Base-by-base conservation (phyloP, 192 early-diverging fungal species). In the Gaertneriomyces semiglobifer region DNA sequence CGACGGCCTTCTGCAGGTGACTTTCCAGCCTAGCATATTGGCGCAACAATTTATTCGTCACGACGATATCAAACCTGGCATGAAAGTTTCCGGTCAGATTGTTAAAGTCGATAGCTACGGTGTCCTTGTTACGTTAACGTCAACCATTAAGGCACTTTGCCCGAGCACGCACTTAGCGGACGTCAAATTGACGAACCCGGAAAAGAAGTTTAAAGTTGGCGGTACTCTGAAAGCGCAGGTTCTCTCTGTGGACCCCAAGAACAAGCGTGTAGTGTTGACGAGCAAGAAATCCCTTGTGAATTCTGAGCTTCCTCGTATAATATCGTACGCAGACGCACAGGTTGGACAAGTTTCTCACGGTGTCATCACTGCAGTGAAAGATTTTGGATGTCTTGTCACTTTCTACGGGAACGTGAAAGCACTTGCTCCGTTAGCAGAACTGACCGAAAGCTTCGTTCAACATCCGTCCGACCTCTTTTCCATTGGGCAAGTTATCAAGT, bases 401-500 rank as follows among this genome's bases (percentile, higher is more conserved):
- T 93, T 96, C 60, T 98, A 88, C 81, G 86, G 89, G 76, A 79
- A 88, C 51, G 71, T 91, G 7, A 69, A 73, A 53, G 90, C 81
- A 1, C 82, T 95, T 64, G 83, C 81, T 25, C 92, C 89, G n/a
- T 77, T 80, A 39, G 58, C 77, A 9, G 90, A 94, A 68, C 82
- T 89, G 40, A 72, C 72, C 65, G 76, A 79, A 11, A 55, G 58
- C 53, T 70, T 58, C 46, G 60, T 82, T 20, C 44, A 77, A 53
- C 79, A 90, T 62, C 80, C 90, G 6, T 74, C 79, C 25, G 84
- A 86, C 43, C 76, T 79, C 56, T 93, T 93, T 74, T 84, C 82
- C 59, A 70, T 82, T 6, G 92, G 91, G 11, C 88, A 92, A 69
- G 68, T 73, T 40, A 74, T 94, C 58, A 85, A 85, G 66, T 92